Evolutionary conservation across 1,284 basidiomycete genomes (phyloP).

Genomic region (Puccinia novopanici): DNA sequence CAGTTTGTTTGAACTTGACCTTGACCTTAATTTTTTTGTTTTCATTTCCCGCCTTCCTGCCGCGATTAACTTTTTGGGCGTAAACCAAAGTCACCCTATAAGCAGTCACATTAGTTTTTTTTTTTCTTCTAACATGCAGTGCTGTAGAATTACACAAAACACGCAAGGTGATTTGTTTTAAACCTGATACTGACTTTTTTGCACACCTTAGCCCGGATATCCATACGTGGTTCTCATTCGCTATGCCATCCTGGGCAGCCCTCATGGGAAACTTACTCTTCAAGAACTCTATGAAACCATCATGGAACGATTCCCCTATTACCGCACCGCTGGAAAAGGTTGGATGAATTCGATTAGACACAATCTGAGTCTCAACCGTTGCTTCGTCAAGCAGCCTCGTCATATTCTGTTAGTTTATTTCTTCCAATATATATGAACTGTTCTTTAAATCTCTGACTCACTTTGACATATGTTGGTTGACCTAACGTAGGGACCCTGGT

Average conservation of each 20-base stretch:
- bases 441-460: neutral
- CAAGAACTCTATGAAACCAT: slow-evolving; percentile 67
- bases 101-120: neutral
- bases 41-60: neutral
- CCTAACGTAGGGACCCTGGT: slow-evolving; percentile 67
- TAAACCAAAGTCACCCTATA: neutral
- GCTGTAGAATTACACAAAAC: neutral
- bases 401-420: slow-evolving; percentile 61
- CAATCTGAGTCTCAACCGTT: slow-evolving; percentile 79
- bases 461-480: neutral
- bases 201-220: slow-evolving; percentile 55
- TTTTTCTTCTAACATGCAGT: neutral
- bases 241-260: slow-evolving; percentile 72
- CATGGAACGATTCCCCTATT: slow-evolving; percentile 65
- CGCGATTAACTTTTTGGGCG: neutral
- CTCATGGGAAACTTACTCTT: slow-evolving; percentile 66
- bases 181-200: neutral
- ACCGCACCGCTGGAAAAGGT: slow-evolving; percentile 59
- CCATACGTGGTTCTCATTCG: slow-evolving; percentile 68
- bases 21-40: neutral
- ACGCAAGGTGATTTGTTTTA: neutral
- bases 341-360: slow-evolving; percentile 75
- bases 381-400: slow-evolving; percentile 70
- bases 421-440: neutral
- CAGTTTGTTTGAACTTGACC: neutral